Base-by-base conservation (phyloP, 208 protist species). In the Vickermania ingenoplastis region DNA sequence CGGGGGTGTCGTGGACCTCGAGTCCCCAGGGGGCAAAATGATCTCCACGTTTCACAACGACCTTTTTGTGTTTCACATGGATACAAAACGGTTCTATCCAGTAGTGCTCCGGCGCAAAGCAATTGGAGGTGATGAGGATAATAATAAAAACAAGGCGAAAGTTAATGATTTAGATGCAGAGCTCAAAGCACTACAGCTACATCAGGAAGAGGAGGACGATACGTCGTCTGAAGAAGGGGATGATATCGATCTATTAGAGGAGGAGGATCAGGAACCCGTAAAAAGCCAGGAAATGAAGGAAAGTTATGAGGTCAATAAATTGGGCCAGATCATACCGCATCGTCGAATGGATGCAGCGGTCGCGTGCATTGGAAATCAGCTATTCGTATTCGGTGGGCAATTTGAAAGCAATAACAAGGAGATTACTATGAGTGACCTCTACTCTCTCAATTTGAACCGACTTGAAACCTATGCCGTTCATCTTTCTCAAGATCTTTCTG, bases 51-150 rank as follows among this genome's bases (percentile, higher is more conserved):
- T 94, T 57, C 65, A 74, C 71, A 95, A 94, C 61, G 91, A 96
- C 48, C 75, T 97, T 25, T 94, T 89, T 59, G 74, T 92, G 3
- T 93, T 95, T 55, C 86, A 96, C 73, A 90, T 95, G 85, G 84
- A 95, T 56, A 82, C 75, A 1, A 73, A 89, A 61, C 75, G 85
- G 23, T 96, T 92, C 58, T 96, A 88, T 66, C 91, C 91, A 2
- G 69, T 94, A 23, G 77, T 91, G 53, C 72, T 96, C 25, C 79
- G 78, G 3, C 27, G 21, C 28, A 21, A 2, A 28, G 41, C 27
- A 26, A 4, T 22, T 22, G 57, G 29, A 11, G 53, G 54, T 53
- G 36, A n/a, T 14, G 57, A 65, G 22, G 31, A 63, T 2, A 48
- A 63, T 14, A 50, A 36, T 57, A 41, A 25, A 25, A 45, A 63